phyloP scores from a whole-genome alignment of 163 green algal genomes.

The Volvox carteri region DNA sequence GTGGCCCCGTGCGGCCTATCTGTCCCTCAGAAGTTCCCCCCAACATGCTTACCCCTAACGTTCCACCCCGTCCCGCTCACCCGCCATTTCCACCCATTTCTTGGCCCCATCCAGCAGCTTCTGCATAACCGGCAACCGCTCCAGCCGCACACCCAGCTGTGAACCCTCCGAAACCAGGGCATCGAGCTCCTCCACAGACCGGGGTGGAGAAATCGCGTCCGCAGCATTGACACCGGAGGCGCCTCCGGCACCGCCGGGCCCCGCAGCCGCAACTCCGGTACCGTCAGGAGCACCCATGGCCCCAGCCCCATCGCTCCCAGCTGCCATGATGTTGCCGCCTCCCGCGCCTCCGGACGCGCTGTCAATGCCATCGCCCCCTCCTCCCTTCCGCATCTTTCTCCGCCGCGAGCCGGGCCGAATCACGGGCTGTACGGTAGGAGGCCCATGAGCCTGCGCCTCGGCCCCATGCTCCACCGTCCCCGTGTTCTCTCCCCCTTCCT shows the following conservation, averaged over 20 bases:
- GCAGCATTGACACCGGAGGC: neutral
- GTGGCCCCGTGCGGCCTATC: too few relatives aligned
- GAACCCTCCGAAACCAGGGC: slow-evolving; percentile 26
- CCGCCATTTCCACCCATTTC: slow-evolving; percentile 9
- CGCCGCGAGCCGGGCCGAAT: neutral
- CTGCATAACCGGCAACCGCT: slow-evolving; percentile 26
- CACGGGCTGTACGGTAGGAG: neutral
- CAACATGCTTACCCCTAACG: too few relatives aligned
- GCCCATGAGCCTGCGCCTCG: neutral
- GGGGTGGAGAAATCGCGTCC: neutral
- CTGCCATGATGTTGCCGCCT: too few relatives aligned
- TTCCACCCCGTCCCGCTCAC: neutral
- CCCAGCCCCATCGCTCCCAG: neutral
- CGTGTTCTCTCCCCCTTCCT: neutral
- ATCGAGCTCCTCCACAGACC: slow-evolving; percentile 21
- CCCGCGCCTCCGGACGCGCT: neutral
- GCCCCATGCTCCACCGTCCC: neutral
- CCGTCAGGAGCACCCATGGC: neutral
- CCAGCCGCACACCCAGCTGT: slow-evolving; percentile 40
- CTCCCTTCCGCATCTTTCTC: neutral
- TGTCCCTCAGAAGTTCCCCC: too few relatives aligned
- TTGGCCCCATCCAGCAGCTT: slow-evolving; percentile 30
- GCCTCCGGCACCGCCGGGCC: neutral
- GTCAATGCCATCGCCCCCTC: neutral
- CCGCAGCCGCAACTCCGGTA: neutral